Evolutionary conservation across 345 rosid species (phyloP), one percentile per base, ranked within the genome.

Genomic region (Arabis alpina): DNA sequence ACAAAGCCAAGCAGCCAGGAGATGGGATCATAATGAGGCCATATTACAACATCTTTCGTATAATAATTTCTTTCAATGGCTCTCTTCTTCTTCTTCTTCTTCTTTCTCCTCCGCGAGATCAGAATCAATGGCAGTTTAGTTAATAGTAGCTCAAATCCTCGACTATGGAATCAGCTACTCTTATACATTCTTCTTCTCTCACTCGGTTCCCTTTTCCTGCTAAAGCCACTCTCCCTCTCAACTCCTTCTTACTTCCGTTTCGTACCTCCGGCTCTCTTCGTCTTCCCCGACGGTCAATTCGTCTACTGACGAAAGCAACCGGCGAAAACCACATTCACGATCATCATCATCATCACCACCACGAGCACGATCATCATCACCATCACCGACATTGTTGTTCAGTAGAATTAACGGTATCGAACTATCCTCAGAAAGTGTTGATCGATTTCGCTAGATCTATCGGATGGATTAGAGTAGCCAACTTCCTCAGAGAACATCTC

Each of bases 401-500:
- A 23, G 63, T 44, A 36, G 63, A 39, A 25, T 4, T 23, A 16
- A 77, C 72, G 64, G 77, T 75, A 7, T 37, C 57, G 48, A 86
- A 41, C 23, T 76, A 79, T 12, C 52, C 79, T 14, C 97, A 86
- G 76, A 74, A 57, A 69, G 72, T 83, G 2, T 14, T 93, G 39
- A 61, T 79, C 11, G 53, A 64, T 11, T 87, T 93, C 58, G 93
- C 97, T 36, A 82, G 78, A 56, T 75, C 88, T 2, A 68, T 78
- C 0, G 78, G 92, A 79, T 93, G 98, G 97, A 51, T 62, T 40
- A 84, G 82, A 30, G 56, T 88, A 41, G 91, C 97, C 39, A 81
- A 87, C 76, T 77, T 82, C 71, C 73, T 88, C 76, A 82, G 97
- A 59, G 96, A 93, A 76, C 66, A 93, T 63, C 80, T 93, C 71